Percentiles rank a stretch among this genome's conserved stretches.
Conservation (phyloP, 352 stramenopile genomes). For the Pythium myriotylum region DNA sequence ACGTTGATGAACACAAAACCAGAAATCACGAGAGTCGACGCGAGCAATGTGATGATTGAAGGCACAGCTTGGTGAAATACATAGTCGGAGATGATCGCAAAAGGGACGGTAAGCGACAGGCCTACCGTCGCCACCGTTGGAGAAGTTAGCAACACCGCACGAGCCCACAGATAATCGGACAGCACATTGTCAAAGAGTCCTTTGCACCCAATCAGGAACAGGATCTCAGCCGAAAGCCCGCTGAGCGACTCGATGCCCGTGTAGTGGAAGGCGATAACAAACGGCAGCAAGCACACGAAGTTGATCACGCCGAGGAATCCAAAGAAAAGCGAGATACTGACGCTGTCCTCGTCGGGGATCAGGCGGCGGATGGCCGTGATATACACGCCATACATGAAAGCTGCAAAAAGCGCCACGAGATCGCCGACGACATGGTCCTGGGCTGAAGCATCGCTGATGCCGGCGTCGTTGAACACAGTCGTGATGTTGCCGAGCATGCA, state of each 20-base stretch:
- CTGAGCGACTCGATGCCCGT: constrained; percentile 64
- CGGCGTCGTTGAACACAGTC: constrained; percentile 80
- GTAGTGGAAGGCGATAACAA: constrained; percentile 64
- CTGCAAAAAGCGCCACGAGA: constrained; percentile 68
- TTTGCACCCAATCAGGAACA: constrained; percentile 86
- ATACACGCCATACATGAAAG: constrained; percentile 95
- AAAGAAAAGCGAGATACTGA: constrained; percentile 94
- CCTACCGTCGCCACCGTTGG: constrained; percentile 96
- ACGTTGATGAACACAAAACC: constrained; percentile 78
- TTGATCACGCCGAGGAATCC: constrained; percentile 94
- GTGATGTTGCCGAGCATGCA: constrained; percentile 89
- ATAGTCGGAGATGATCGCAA: constrained; percentile 93
- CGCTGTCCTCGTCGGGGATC: constrained; percentile 82
- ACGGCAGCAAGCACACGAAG: constrained; percentile 73
- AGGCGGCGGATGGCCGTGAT: constrained; percentile 83
- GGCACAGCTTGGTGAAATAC: constrained; percentile 60
- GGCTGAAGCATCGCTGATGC: constrained; percentile 19
- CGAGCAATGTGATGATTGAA: constrained; percentile 54
- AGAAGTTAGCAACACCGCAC: constrained; percentile 93
- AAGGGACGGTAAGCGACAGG: constrained; percentile 95
- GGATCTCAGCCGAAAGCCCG: constrained; percentile 66
- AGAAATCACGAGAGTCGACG: constrained; percentile 62
- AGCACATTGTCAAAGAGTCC: constrained; percentile 95
- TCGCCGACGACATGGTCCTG: constrained; percentile 58
- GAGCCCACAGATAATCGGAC: constrained; percentile 95